Conservation (phyloP, 306 rosid species). For the Cucumis hystrix region DNA sequence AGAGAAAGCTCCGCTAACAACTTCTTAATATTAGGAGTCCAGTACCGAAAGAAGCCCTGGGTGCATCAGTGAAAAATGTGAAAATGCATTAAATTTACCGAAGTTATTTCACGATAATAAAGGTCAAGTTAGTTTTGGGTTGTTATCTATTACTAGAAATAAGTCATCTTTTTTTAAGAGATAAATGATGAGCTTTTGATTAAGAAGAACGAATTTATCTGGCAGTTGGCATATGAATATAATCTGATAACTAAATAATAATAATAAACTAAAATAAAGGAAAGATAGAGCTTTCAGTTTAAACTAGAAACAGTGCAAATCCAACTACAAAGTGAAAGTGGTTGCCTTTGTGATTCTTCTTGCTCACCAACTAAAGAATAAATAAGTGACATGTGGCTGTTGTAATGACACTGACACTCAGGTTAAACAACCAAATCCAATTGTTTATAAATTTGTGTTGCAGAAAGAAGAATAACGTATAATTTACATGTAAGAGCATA, state of each 20-base stretch:
- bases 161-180: not conserved
- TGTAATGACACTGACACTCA: not conserved
- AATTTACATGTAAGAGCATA: not conserved
- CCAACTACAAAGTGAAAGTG: not conserved
- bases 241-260: not conserved
- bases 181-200: not conserved
- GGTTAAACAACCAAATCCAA: not conserved
- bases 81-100: not conserved
- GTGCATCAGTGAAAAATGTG: slow-evolving; percentile 18
- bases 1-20: slow-evolving; percentile 48
- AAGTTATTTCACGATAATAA: not conserved
- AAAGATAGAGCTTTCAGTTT: not conserved
- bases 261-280: not conserved
- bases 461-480: not conserved
- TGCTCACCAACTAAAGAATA: not conserved
- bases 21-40: slow-evolving; percentile 70
- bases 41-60: slow-evolving; percentile 85
- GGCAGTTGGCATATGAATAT: not conserved
- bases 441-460: not conserved
- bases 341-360: not conserved
- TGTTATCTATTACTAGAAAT: not conserved
- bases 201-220: not conserved
- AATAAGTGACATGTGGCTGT: not conserved
- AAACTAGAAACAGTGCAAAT: not conserved
- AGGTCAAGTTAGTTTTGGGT: not conserved